Evolutionary conservation across 352 stramenopile species (phyloP).

Genomic region (Globisporangium yorkense): DNA sequence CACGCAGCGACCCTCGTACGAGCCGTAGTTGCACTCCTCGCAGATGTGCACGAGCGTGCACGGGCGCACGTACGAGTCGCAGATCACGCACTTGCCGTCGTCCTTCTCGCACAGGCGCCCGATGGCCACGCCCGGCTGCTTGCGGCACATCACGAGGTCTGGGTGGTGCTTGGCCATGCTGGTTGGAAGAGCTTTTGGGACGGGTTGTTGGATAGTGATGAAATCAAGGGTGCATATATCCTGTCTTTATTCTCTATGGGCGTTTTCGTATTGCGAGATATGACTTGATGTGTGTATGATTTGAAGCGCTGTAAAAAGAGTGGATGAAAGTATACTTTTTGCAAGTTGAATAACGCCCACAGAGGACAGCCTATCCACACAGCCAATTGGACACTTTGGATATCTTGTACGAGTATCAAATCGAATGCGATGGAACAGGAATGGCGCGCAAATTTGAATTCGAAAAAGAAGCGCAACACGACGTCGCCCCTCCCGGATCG

Average conservation of each 20-base stretch:
- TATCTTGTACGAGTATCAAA: background rate
- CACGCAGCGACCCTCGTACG: slow-evolving; percentile 94
- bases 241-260: too few species aligned
- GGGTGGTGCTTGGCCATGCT: slow-evolving; percentile 99
- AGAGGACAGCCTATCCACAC: too few species aligned
- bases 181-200: background rate
- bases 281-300: too few species aligned
- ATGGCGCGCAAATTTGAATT: background rate
- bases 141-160: slow-evolving; percentile 99
- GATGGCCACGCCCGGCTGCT: slow-evolving; percentile 97
- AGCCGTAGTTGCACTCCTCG: slow-evolving; percentile 99
- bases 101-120: slow-evolving; percentile 98
- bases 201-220: too few species aligned
- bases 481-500: background rate
- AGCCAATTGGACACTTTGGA: too few species aligned
- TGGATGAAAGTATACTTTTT: too few species aligned
- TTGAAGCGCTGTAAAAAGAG: too few species aligned
- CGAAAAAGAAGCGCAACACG: background rate
- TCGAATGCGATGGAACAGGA: background rate
- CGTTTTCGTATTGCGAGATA: too few species aligned
- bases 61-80: slow-evolving; percentile 98
- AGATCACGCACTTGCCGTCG: slow-evolving; percentile 99
- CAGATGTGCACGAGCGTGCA: slow-evolving; percentile 97
- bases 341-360: too few species aligned
- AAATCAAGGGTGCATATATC: too few species aligned